Conservation (phyloP, 768 basidiomycete genomes). For the Xerocomus potaroensis region DNA sequence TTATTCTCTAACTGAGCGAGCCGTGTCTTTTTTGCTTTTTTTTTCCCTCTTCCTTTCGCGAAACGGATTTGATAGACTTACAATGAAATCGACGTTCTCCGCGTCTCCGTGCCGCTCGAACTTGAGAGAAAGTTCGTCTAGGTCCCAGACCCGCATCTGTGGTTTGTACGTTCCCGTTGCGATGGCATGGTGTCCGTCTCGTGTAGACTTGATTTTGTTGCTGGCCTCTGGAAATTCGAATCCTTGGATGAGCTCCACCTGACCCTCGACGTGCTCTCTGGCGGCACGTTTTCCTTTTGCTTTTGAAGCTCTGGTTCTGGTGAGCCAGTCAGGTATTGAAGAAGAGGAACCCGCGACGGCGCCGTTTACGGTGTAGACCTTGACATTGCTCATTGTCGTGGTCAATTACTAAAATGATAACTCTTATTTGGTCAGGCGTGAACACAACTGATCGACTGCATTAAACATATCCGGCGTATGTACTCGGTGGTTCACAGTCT, state of each 20-base stretch:
- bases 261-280: conserved; percentile 75
- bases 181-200: conserved; percentile 88
- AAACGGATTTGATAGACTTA: conserved; percentile 53
- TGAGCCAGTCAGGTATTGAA: conserved; percentile 93
- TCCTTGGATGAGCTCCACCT: conserved; percentile 89
- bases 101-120: conserved; percentile 95
- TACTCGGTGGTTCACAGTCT: conserved; percentile 13
- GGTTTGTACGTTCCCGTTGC: conserved; percentile 99
- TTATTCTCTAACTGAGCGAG: conserved; percentile 2
- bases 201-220: conserved; percentile 84
- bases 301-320: conserved; percentile 56
- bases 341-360: conserved; percentile 83
- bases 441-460: not conserved
- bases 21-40: not conserved
- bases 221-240: conserved; percentile 98
- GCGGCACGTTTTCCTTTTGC: conserved; percentile 56
- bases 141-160: conserved; percentile 92
- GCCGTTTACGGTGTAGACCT: conserved; percentile 96
- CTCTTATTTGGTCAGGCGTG: too few relatives aligned
- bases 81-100: conserved; percentile 97
- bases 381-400: conserved; percentile 43
- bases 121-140: conserved; percentile 88
- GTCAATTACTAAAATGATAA: conserved; percentile 15
- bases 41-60: too few relatives aligned
- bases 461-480: conserved; percentile 16